Evolutionary conservation across 2,329 filamentous ascomycete genomes (phyloP), one percentile per base, ranked within the genome.

Genomic region (Paraphoma chrysanthemicola): DNA sequence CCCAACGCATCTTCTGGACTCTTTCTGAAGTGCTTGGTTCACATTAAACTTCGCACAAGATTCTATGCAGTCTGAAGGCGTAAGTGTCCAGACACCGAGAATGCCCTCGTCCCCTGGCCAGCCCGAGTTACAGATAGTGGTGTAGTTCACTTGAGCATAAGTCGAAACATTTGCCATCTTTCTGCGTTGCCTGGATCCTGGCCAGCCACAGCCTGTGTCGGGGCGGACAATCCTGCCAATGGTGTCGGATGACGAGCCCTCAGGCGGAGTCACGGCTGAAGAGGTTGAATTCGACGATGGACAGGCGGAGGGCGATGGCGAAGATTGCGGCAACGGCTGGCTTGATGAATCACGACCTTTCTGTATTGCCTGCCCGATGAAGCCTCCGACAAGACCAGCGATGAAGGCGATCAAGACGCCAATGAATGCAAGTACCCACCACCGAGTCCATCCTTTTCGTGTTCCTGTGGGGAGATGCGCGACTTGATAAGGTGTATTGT

Each of bases 321-420:
- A 36, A n/a, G 45, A 16, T 33, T 4, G n/a, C 6, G 16, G n/a
- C 8, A n/a, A 16, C 28, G 46, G 3, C 23, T 23, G 23, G 46
- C 9, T 39, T 6, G 31, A 38, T 14, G 46, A n/a, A 10, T 39
- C 46, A 14, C 33, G 46, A 14, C 1, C 46, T n/a, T 39, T 28
- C 6, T 44, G 31, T 1, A 60, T 56, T 16, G 48, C 31, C 18
- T 55, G 51, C 16, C 57, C 57, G 28, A 60, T 57, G 44, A 60
- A 57, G 6, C 57, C 54, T 42, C 57, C 57, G 10, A 48, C 42
- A 14, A 60, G 17, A 7, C 57, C 57, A 38, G 57, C 54, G 1
- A 57, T 48, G 14, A 53, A 14, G 8, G 46, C 46, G 16, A 57
- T 29, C 6, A 54, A 3, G 12, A 60, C 14, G 12, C 57, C 57